Evolutionary conservation across 768 basidiomycete genomes (phyloP).

Genomic region (Cystofilobasidium capitatum): DNA sequence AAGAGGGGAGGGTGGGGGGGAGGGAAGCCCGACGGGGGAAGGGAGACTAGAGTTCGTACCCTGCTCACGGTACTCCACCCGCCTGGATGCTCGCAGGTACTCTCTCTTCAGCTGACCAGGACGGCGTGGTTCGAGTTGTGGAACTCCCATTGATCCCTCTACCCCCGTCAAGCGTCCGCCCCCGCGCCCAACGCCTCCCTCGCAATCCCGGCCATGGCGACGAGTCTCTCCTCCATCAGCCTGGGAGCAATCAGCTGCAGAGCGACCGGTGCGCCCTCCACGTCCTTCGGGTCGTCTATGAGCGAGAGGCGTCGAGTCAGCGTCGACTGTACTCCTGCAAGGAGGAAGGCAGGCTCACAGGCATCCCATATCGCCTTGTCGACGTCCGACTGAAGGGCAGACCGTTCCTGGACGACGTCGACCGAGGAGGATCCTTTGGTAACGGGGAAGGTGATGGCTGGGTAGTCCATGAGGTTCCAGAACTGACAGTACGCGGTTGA

Average conservation of each 20-base stretch:
- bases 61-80: too few species aligned
- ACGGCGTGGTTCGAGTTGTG: too few species aligned
- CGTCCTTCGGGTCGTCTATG: constrained; percentile 52
- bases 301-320: constrained; percentile 41
- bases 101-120: too few species aligned
- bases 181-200: neutral
- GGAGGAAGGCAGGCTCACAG: constrained; percentile 44
- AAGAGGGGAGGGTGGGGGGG: too few species aligned
- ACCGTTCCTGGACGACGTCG: constrained; percentile 47
- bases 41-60: too few species aligned
- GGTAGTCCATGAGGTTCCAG: constrained; percentile 60
- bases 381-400: constrained; percentile 42
- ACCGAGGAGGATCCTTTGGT: constrained; percentile 49
- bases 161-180: neutral
- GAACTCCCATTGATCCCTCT: too few species aligned
- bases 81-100: too few species aligned
- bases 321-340: constrained; percentile 36
- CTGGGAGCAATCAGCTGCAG: constrained; percentile 54
- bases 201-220: neutral
- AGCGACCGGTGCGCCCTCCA: constrained; percentile 53
- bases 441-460: constrained; percentile 57
- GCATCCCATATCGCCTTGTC: constrained; percentile 50
- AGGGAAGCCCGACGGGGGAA: too few species aligned
- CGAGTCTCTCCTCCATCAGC: constrained; percentile 7
- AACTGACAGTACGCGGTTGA: constrained; percentile 47